Base-by-base conservation (phyloP, 1,284 basidiomycete species). In the Phylloboletellus chloephorus region DNA sequence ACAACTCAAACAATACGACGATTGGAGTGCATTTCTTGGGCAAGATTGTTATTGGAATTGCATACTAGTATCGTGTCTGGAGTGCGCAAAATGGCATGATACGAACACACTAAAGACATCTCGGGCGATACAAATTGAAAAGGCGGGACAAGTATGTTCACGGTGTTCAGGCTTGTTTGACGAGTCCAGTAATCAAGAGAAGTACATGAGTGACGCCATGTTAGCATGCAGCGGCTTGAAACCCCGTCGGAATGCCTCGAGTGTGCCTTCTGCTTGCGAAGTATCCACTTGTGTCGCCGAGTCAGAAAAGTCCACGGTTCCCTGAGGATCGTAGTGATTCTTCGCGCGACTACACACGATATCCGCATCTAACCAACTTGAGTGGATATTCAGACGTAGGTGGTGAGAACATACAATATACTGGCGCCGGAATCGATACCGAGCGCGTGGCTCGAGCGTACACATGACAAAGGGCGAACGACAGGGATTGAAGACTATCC, bases 361-460 rank as follows among this genome's bases (percentile, higher is more conserved):
- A 58, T 88, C 84, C 7, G 85, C 85, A 58, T 88, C 86, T 88
- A 43, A 26, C 41, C 31, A 24, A 43, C 15, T 25, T 36, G 23
- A 33, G 46, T 26, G 31, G 22, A 22, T 5, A 37, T 17, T 31
- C 8, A 35, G 24, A 31, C 7, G 8, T 9, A 21, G 23, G 23
- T 12, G 19, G 7, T 3, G 21, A 34, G 13, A 48, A 53, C 82
- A 58, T 51, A 88, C 86, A 89, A 52, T 88, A 90, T 0, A 88
- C 84, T 0, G 87, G 88, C 0, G 87, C 87, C 0, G 86, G 85
- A 41, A 89, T 86, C 0, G 86, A 88, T 1, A 91, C 88, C 0
- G 85, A 86, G 29, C 88, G 78, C 1, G 88, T 90, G 10, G 83
- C 79, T 2, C 88, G 73, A 0, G 85, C 85, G 54, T 89, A 91